Conservation (phyloP, 2,329 filamentous ascomycete genomes). For the Nemania sp. region DNA sequence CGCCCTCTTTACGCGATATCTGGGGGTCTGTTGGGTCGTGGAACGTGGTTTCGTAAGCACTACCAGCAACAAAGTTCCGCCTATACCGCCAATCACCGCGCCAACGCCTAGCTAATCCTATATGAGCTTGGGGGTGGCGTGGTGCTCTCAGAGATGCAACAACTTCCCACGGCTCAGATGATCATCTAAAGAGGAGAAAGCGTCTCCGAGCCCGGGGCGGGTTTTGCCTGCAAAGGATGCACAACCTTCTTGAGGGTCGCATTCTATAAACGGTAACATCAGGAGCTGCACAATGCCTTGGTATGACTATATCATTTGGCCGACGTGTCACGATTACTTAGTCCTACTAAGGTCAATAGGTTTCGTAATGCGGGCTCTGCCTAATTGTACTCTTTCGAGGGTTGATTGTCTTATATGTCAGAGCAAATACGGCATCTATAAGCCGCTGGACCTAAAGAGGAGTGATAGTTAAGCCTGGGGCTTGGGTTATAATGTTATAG, state of each 20-base stretch:
- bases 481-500: background rate
- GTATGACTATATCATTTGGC: too few species aligned
- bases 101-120: background rate
- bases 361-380: too few species aligned
- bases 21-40: too few species aligned
- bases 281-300: too few species aligned
- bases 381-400: too few species aligned
- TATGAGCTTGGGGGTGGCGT: background rate
- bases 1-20: background rate
- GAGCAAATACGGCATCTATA: too few species aligned
- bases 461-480: background rate
- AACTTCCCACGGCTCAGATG: background rate
- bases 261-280: background rate
- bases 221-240: background rate
- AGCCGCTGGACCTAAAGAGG: background rate
- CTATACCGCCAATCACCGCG: background rate
- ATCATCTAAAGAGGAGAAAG: background rate
- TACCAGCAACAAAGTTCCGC: background rate
- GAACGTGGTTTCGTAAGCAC: background rate
- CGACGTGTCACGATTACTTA: too few species aligned
- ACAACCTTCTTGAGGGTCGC: background rate
- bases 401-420: too few species aligned
- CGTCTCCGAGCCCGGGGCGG: background rate
- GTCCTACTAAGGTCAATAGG: too few species aligned
- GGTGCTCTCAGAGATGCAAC: background rate